Conservation (phyloP, 345 rosid genomes). For the Adansonia digitata region DNA sequence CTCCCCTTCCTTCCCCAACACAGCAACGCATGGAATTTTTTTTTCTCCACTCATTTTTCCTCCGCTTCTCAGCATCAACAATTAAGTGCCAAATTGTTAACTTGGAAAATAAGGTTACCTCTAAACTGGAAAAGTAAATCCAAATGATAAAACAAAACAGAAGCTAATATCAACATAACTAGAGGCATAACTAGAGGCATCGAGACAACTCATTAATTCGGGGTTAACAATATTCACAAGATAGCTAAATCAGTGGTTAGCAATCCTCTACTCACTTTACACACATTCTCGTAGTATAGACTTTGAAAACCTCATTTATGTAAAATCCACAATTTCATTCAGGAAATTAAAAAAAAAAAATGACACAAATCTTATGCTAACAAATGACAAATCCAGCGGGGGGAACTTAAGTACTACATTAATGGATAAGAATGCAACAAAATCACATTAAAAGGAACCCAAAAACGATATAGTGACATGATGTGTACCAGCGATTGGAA, state of each 20-base stretch:
- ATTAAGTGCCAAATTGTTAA: too few species aligned
- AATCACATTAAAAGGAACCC: not conserved
- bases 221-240: too few species aligned
- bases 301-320: not conserved
- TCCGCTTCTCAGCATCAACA: too few species aligned
- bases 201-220: not conserved
- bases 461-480: not conserved
- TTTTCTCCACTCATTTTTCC: too few species aligned
- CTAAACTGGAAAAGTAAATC: too few species aligned
- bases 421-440: not conserved
- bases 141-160: too few species aligned
- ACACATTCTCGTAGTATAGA: not conserved
- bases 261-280: not conserved
- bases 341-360: not conserved
- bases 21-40: too few species aligned
- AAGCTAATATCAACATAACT: not conserved
- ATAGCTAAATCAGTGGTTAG: not conserved
- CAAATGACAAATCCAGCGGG: too few species aligned
- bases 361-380: conserved; percentile 12
- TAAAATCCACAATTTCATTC: conserved; percentile 12
- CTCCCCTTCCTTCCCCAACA: too few species aligned
- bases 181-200: too few species aligned
- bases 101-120: too few species aligned
- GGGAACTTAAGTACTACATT: too few species aligned
- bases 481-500: not conserved